Percentiles rank a stretch among this genome's conserved stretches.
phyloP scores from a whole-genome alignment of 345 rosid genomes.

The Populus euphratica region DNA sequence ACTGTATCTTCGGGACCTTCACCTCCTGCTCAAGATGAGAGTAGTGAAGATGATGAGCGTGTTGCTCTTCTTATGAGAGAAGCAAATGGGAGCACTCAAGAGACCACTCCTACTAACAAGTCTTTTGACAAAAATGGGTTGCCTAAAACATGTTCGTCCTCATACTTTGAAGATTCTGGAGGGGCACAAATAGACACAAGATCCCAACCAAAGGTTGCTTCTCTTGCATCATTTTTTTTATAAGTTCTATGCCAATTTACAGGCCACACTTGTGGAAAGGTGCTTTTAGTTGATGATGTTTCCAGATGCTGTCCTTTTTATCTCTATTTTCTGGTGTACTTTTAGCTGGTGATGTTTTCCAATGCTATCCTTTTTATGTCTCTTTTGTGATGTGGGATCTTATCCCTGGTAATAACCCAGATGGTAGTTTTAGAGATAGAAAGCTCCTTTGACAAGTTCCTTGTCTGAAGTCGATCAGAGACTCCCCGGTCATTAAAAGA shows the following conservation, averaged over 20 bases:
- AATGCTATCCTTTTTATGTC: too few species aligned
- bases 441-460: neutral
- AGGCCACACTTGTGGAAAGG: neutral
- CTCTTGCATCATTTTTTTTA: neutral
- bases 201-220: conserved; percentile 36
- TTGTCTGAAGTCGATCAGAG: neutral
- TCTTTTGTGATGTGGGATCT: neutral
- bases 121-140: conserved; percentile 22
- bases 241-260: neutral
- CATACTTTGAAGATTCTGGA: conserved; percentile 23
- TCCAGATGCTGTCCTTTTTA: neutral
- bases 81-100: conserved; percentile 24
- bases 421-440: neutral
- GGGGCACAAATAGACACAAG: conserved; percentile 5
- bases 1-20: conserved; percentile 23
- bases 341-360: too few species aligned
- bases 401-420: too few species aligned
- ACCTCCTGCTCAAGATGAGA: conserved; percentile 28
- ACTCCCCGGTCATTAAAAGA: neutral
- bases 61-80: conserved; percentile 16
- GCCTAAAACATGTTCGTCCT: neutral
- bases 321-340: neutral
- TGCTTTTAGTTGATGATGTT: neutral
- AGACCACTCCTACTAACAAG: conserved; percentile 7
- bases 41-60: conserved; percentile 27